Evolutionary conservation across 2,329 filamentous ascomycete species (phyloP), one percentile per base, ranked within the genome.

Genomic region (Neopestalotiopsis rosae): DNA sequence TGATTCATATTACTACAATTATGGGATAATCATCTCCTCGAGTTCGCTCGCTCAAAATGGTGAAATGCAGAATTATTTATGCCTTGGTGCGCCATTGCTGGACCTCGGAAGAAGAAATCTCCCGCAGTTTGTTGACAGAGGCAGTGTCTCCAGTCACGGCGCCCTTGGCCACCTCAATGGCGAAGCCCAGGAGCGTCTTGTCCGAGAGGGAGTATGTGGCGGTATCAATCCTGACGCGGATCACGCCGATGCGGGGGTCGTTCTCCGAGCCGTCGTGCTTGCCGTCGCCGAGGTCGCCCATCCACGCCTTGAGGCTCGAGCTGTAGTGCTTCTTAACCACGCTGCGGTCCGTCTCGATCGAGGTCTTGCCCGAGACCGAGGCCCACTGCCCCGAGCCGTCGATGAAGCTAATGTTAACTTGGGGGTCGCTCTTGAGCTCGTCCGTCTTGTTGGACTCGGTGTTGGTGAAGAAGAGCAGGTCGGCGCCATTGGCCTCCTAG

Each of bases 381-480:
- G 94, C 94, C 94, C 94, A 97, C 79, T 95, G 91, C 73, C 94
- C 93, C 2, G 89, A 88, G 72, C 81, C 80, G 79, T 92, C 92
- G 74, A 95, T 86, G 85, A 97, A 97, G 62, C 91, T 89, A 72
- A 97, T 87, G 83, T 97, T 97, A 83, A 94, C 87, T 74, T 93
- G 88, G 0, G 91, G 84, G 79, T 97, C 91, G 68, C 85, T 84
- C 68, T 88, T 85, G 57, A 97, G 87, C 76, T 97, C 94, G 79
- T 94, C 88, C 5, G 93, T 94, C 86, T 97, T 97, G 82, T 93
- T 90, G 10, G 93, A 94, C 79, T 95, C 92, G 71, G 93, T 94
- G 85, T 97, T 97, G 77, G 94, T 94, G 85, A 96, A 92, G 87
- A 97, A 97, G 80, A 97, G 88, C 68, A 96, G 88, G 79, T 97